phyloP scores from a whole-genome alignment of 2,329 filamentous ascomycete species.

The Cercospora sp. region DNA sequence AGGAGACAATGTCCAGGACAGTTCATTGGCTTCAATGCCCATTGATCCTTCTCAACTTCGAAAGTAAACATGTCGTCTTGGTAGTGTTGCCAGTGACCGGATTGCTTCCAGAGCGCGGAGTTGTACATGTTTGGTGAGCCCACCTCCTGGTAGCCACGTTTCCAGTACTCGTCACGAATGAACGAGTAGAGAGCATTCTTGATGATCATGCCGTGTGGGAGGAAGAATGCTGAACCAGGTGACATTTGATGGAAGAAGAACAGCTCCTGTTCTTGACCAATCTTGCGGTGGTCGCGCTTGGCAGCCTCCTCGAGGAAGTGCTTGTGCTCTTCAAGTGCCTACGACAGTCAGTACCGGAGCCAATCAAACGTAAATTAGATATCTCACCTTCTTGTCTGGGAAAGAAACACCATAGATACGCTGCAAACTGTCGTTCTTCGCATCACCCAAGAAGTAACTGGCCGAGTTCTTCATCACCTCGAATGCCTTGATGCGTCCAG shows the following conservation, averaged over 20 bases:
- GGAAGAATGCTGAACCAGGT: constrained; percentile 80
- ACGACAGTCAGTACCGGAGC: background rate
- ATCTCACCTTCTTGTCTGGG: constrained; percentile 85
- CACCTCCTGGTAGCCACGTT: constrained; percentile 91
- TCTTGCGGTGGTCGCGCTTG: constrained; percentile 91
- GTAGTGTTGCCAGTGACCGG: constrained; percentile 92
- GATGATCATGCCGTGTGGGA: constrained; percentile 87
- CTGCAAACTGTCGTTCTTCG: constrained; percentile 91
- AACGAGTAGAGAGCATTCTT: constrained; percentile 85
- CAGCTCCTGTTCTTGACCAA: constrained; percentile 92
- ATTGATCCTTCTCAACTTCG: constrained; percentile 76
- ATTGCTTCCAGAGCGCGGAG: constrained; percentile 86
- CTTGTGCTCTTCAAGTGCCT: constrained; percentile 75
- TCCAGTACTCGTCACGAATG: constrained; percentile 85
- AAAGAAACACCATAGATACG: constrained; percentile 96
- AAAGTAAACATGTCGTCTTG: constrained; percentile 96
- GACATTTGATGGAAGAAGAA: constrained; percentile 96
- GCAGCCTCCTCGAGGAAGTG: constrained; percentile 97
- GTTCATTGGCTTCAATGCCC: constrained; percentile 96
- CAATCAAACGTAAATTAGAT: background rate
- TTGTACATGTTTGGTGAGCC: constrained; percentile 98
- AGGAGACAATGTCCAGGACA: constrained; percentile 92
- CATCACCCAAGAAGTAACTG: constrained; percentile 92
- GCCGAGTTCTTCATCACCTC: constrained; percentile 84
- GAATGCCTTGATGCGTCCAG: constrained; percentile 90